Evolutionary conservation across 163 green algal species (phyloP).

Genomic region (Chlamydomonas reinhardtii): DNA sequence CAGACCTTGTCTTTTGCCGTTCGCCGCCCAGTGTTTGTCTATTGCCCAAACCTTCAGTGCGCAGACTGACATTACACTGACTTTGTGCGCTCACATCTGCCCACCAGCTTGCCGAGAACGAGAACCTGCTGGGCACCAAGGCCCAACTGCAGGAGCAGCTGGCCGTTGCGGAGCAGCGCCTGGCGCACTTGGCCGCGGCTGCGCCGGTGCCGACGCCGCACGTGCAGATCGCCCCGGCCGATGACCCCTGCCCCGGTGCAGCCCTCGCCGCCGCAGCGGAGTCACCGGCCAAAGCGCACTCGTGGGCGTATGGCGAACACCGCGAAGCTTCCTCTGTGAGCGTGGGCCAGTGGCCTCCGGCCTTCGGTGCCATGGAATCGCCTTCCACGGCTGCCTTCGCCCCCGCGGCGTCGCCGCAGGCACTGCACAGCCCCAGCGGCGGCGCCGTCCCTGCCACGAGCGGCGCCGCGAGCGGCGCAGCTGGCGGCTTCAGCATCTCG

Average conservation of each 20-base stretch:
- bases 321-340: background rate
- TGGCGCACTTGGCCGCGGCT: background rate
- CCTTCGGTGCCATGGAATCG: too few relatives aligned
- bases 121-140: conserved; percentile 3
- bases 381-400: too few relatives aligned
- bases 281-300: too few relatives aligned
- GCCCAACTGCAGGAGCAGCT: background rate
- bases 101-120: conserved; percentile 29
- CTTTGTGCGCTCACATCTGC: background rate
- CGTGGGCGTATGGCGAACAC: too few relatives aligned
- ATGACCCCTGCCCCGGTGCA: too few relatives aligned
- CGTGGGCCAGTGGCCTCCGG: background rate
- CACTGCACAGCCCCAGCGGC: too few relatives aligned
- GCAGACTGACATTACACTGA: background rate
- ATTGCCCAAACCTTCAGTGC: too few relatives aligned
- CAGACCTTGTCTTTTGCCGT: too few relatives aligned
- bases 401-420: too few relatives aligned
- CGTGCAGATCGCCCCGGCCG: background rate
- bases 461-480: too few relatives aligned
- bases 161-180: background rate
- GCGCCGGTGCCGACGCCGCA: background rate
- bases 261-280: background rate
- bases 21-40: too few relatives aligned
- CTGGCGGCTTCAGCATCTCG: background rate
- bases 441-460: too few relatives aligned